Evolutionary conservation across 768 basidiomycete genomes (phyloP), one percentile per base, ranked within the genome.

Genomic region (Trametes coccinea): DNA sequence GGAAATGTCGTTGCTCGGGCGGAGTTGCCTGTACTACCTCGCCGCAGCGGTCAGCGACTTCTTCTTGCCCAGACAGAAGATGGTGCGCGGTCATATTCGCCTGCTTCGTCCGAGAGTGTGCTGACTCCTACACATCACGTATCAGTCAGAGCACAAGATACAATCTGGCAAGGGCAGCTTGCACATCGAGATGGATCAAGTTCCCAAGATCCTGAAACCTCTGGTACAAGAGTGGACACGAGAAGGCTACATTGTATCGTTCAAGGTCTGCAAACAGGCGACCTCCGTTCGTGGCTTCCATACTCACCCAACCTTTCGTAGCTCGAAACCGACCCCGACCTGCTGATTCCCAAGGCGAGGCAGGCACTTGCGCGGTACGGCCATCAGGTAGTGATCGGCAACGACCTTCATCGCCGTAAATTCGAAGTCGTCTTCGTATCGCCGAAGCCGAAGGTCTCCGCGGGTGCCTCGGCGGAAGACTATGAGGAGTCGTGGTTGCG

Each of bases 1-100:
- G 62, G 90, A 91, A 63, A 83, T 98, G 73, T 83, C 84, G 8
- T 73, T 81, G 0, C 71, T 95, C 8, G 84, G 90, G 2, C 75
- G 90, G 54, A 82, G 79, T 51, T 88, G 89, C 4, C 83, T 99
- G 86, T 99, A 93, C 76, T 99, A 98, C 72, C 88, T 99, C 53
- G 97, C 97, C 27, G 95, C 96, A 0, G 97, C 97, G 4, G 97
- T 98, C 50, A 95, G 92, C 75, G 97, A 99, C 74, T 99, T 99
- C 73, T 99, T 96, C 81, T 78, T 99, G 34, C 97, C 96, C 0
- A 81, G 85, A 59, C 90, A 95, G 70, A 90, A 86, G 73, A 85
- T 98, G 88, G 96, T 93, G 62, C 62, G 88, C 79, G 34, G 7
- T 11, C 9, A 3, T 22, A 4, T 17, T 47, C 33, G 6, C 51